Conservation (phyloP, 805 yeast species). For the Metschnikowia cubensis region DNA sequence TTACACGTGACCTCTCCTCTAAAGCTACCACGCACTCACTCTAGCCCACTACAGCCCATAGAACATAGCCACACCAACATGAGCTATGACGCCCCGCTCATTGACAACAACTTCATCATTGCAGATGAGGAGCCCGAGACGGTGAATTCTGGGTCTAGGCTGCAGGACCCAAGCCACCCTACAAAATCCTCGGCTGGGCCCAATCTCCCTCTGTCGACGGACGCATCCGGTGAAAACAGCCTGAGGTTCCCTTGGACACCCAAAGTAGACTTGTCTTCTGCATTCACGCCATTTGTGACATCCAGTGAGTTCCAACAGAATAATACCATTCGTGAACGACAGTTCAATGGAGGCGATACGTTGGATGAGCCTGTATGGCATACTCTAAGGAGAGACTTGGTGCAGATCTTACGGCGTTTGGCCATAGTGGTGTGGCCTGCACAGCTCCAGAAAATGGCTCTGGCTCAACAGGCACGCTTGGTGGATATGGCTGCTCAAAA, state of each 20-base stretch:
- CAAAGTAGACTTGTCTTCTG: conserved; percentile 15
- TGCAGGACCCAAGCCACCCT: not conserved
- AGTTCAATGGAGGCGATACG: conserved; percentile 66
- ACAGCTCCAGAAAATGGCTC: conserved; percentile 35
- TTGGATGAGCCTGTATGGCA: conserved; percentile 63
- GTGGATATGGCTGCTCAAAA: conserved; percentile 33
- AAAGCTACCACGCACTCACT: not conserved
- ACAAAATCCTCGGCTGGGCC: not conserved
- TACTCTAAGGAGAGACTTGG: conserved; percentile 44
- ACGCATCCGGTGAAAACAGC: not conserved
- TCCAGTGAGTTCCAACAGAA: conserved; percentile 11
- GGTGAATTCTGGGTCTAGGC: not conserved
- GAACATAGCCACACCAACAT: not conserved
- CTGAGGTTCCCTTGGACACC: conserved; percentile 14
- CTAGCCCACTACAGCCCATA: not conserved
- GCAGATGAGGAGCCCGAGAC: conserved; percentile 27
- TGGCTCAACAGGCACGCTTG: conserved; percentile 30
- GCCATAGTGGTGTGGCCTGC: conserved; percentile 43
- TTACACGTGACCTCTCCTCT: not conserved
- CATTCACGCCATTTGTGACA: conserved; percentile 17
- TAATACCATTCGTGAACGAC: conserved; percentile 39
- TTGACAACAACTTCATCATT: conserved; percentile 25
- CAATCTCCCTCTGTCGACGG: not conserved
- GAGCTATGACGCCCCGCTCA: not conserved
- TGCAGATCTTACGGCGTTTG: conserved; percentile 33